These are phyloP conservation scores for Neurospora cerealis DNA, from an alignment of 495 filamentous ascomycete species.

Conservation along the genomic window DNA sequence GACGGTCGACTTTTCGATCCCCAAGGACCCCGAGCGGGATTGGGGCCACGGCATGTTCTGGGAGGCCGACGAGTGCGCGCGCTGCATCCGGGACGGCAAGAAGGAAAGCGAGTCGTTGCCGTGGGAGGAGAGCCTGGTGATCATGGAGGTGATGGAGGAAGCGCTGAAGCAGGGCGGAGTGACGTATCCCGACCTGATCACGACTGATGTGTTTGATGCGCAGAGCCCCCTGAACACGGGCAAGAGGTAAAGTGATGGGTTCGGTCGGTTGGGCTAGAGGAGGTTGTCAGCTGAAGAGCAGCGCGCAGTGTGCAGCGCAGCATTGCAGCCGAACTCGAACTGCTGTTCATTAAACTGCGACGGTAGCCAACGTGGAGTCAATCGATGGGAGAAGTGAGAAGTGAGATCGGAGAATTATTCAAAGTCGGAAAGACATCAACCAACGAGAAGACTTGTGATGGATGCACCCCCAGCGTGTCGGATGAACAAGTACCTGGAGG, in stretches of 20 bases:
- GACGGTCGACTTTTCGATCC: conserved; percentile 54
- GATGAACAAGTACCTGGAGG: background rate
- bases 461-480: background rate
- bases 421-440: background rate
- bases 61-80: conserved; percentile 86
- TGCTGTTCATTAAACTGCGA: background rate
- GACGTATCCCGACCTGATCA: conserved; percentile 71
- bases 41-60: conserved; percentile 84
- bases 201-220: conserved; percentile 60
- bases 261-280: background rate
- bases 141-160: conserved; percentile 94
- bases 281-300: background rate
- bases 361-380: background rate
- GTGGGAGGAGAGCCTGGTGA: conserved; percentile 76
- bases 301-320: background rate
- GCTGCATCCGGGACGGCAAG: conserved; percentile 75
- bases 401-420: background rate
- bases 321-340: background rate
- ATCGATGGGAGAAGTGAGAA: background rate
- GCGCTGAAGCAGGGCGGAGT: conserved; percentile 68
- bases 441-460: background rate
- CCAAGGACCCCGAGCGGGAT: conserved; percentile 36
- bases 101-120: conserved; percentile 63
- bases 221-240: conserved; percentile 44
- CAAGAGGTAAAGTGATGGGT: conserved; percentile 14